These are phyloP conservation scores for Agaricus sinodeliciosus DNA, from an alignment of 768 basidiomycete genomes.

Conservation along the genomic window DNA sequence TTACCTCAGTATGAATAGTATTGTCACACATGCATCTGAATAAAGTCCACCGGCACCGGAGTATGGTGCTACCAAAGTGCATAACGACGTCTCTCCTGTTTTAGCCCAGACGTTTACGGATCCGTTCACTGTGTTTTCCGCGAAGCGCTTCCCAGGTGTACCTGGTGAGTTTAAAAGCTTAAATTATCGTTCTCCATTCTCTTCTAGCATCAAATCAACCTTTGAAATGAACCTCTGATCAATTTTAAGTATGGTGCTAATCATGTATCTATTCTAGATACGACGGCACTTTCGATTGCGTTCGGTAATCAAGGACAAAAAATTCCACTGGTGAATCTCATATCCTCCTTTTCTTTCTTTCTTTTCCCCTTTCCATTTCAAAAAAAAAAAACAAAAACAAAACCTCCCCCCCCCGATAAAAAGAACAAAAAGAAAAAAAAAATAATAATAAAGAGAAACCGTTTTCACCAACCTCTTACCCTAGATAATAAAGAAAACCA, in stretches of 20 bases:
- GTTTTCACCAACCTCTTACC: not conserved
- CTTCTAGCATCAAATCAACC: too few relatives aligned
- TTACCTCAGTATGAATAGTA: not conserved
- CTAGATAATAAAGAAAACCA: not conserved
- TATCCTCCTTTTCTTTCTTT: not conserved
- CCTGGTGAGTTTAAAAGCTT: conserved; percentile 66
- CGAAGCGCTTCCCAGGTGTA: conserved; percentile 93
- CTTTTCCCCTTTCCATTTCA: not conserved
- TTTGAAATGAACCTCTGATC: too few relatives aligned
- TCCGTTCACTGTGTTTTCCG: conserved; percentile 81
- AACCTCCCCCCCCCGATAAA: not conserved
- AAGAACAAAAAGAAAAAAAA: not conserved
- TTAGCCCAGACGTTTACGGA: conserved; percentile 82
- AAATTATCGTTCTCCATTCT: too few relatives aligned
- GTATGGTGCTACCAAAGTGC: conserved; percentile 54
- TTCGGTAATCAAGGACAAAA: conserved; percentile 90
- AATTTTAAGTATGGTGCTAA: too few relatives aligned
- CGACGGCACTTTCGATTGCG: conserved; percentile 84
- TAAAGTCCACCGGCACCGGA: conserved; percentile 66
- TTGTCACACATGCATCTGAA: too few relatives aligned
- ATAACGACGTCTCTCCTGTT: conserved; percentile 66
- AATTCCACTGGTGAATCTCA: conserved; percentile 62
- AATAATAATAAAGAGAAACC: too few relatives aligned
- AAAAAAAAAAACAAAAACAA: conserved; percentile 1
- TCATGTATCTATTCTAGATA: too few relatives aligned